Conservation (phyloP, 2,329 filamentous ascomycete species). For the Botryotinia calthae region DNA sequence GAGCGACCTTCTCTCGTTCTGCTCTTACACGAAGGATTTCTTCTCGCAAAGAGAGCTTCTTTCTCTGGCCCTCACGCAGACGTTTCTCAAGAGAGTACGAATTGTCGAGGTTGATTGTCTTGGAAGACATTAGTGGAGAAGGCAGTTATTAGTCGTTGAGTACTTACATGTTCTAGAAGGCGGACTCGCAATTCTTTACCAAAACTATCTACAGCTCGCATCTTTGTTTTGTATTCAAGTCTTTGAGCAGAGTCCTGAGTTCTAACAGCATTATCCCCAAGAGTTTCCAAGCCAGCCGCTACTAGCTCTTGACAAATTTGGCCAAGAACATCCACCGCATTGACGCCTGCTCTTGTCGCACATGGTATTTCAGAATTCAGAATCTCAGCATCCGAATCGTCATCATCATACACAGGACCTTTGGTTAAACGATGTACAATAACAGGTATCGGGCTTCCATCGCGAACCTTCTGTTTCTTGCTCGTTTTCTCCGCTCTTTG, state of each 20-base stretch:
- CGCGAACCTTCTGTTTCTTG: constrained; percentile 34
- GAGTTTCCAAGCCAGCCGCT: constrained; percentile 47
- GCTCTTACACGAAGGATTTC: constrained; percentile 58
- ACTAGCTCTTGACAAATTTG: constrained; percentile 62
- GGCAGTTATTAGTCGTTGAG: not conserved
- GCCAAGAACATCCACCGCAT: constrained; percentile 59
- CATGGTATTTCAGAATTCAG: constrained; percentile 54
- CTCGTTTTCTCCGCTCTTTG: constrained; percentile 31
- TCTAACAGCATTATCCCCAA: constrained; percentile 46
- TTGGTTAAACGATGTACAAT: constrained; percentile 60
- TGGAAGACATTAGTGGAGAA: constrained; percentile 31
- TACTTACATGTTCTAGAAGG: constrained; percentile 57
- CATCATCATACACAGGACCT: constrained; percentile 43
- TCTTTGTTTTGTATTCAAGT: constrained; percentile 55
- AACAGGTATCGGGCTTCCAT: constrained; percentile 53
- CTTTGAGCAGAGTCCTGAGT: constrained; percentile 48
- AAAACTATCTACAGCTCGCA: constrained; percentile 57
- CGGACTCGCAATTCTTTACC: constrained; percentile 54
- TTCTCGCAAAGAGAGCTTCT: constrained; percentile 55
- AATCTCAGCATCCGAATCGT: constrained; percentile 46
- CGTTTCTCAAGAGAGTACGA: constrained; percentile 57
- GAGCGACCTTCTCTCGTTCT: constrained; percentile 60
- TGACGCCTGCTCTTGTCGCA: constrained; percentile 54
- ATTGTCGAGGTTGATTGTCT: constrained; percentile 59
- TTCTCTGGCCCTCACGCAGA: constrained; percentile 55